Evolutionary conservation across 768 basidiomycete species (phyloP).

Genomic region (Leccinum sublutescens): DNA sequence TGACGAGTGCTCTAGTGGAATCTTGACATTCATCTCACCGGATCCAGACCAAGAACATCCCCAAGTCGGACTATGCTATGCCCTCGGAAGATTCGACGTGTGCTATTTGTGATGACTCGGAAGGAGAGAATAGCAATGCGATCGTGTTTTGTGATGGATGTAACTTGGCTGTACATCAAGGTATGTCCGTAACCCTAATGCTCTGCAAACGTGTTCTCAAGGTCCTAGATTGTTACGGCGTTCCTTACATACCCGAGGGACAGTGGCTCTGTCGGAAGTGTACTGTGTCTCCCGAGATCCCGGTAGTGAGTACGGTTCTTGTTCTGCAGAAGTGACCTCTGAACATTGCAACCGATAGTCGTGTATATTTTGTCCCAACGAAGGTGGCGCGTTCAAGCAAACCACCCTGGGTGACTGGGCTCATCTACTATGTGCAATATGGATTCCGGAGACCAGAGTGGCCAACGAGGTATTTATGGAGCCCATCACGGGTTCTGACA

Average conservation of each 20-base stretch:
- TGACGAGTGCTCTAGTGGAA: conserved; percentile 1
- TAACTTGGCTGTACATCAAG: conserved; percentile 99
- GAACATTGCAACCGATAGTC: conserved; percentile 45
- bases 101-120: conserved; percentile 96
- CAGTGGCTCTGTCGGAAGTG: conserved; percentile 99
- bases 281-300: conserved; percentile 94
- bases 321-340: neutral
- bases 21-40: conserved; percentile 2
- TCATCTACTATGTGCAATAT: conserved; percentile 94
- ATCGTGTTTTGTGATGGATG: conserved; percentile 99
- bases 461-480: conserved; percentile 98
- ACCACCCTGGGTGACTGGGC: conserved; percentile 92
- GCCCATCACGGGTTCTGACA: conserved; percentile 87
- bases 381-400: conserved; percentile 98
- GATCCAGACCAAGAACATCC: conserved; percentile 84
- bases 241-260: conserved; percentile 98
- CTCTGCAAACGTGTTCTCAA: conserved; percentile 9
- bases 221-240: conserved; percentile 91
- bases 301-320: conserved; percentile 63
- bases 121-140: conserved; percentile 97
- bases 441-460: conserved; percentile 93
- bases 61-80: conserved; percentile 81
- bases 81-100: conserved; percentile 96
- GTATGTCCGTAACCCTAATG: conserved; percentile 39
- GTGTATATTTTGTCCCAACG: conserved; percentile 94